Conservation (phyloP, 139 green algal species). For the Coelastrella sp. region DNA sequence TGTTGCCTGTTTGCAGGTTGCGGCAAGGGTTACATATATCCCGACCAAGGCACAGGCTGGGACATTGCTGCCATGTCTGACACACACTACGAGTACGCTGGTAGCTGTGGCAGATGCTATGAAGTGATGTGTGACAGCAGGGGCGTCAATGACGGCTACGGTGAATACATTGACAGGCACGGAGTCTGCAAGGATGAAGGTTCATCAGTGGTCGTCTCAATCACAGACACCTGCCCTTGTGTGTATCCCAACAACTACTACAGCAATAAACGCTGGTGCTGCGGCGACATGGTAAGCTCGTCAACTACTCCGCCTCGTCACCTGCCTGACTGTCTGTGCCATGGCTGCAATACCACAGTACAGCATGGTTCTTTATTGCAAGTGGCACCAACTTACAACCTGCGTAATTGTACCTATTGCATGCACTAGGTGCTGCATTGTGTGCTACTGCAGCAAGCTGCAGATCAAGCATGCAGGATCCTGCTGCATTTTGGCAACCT, state of each 20-base stretch:
- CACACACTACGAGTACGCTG: constrained; percentile 45
- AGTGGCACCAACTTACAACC: no score
- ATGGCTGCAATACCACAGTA: no score
- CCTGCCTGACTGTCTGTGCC: no score
- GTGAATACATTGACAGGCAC: constrained; percentile 40
- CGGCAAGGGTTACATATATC: constrained; percentile 46
- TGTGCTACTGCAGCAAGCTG: no score
- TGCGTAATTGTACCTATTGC: no score
- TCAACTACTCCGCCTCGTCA: no score
- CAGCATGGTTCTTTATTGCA: no score
- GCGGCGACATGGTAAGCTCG: constrained; percentile 44
- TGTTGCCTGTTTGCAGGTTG: no score
- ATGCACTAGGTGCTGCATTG: no score
- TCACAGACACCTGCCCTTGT: constrained; percentile 65
- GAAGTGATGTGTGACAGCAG: constrained; percentile 53
- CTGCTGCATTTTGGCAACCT: no score
- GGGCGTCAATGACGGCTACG: constrained; percentile 48
- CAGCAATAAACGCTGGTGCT: constrained; percentile 53
- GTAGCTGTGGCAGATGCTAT: constrained; percentile 64
- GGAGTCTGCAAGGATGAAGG: constrained; percentile 41
- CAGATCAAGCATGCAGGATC: no score
- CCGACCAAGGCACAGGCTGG: constrained; percentile 48
- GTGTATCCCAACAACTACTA: constrained; percentile 44
- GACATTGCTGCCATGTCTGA: constrained; percentile 53
- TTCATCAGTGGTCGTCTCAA: constrained; percentile 46